phyloP scores from a whole-genome alignment of 2,329 filamentous ascomycete species.

The Amauroascus niger region DNA sequence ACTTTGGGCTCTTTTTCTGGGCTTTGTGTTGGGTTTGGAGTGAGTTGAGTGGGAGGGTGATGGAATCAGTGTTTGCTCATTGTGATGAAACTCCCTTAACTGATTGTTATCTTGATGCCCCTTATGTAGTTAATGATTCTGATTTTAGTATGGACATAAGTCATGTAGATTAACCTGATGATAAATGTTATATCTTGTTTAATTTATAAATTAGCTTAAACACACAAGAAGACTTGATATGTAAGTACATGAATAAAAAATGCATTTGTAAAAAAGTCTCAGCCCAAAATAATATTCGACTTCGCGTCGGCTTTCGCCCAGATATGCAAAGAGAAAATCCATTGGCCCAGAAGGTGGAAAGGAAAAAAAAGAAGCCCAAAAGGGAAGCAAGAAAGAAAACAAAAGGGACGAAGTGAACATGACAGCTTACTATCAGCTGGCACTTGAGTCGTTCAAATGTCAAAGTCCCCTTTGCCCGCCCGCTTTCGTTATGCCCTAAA shows the following conservation, averaged over 20 bases:
- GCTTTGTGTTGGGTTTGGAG: no score
- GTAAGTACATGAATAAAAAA: constrained; percentile 6
- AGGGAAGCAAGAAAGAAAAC: neutral
- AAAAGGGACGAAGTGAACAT: neutral
- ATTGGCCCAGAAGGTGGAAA: neutral
- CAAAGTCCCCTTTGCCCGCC: no score
- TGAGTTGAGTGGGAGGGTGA: no score
- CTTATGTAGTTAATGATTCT: no score
- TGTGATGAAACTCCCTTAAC: no score
- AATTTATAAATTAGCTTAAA: neutral
- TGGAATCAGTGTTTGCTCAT: no score
- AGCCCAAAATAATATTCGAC: neutral
- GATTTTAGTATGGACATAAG: no score
- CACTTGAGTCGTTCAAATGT: neutral
- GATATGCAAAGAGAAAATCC: neutral
- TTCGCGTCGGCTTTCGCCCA: constrained; percentile 1
- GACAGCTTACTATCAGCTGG: neutral
- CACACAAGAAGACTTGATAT: neutral
- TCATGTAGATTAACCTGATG: no score
- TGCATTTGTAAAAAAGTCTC: neutral
- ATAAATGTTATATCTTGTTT: neutral
- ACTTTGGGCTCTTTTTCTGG: no score
- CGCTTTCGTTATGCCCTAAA: constrained; percentile 1
- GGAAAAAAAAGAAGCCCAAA: neutral
- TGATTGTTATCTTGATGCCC: neutral